Conservation (phyloP, 805 yeast genomes). For the Millerago galiae region DNA sequence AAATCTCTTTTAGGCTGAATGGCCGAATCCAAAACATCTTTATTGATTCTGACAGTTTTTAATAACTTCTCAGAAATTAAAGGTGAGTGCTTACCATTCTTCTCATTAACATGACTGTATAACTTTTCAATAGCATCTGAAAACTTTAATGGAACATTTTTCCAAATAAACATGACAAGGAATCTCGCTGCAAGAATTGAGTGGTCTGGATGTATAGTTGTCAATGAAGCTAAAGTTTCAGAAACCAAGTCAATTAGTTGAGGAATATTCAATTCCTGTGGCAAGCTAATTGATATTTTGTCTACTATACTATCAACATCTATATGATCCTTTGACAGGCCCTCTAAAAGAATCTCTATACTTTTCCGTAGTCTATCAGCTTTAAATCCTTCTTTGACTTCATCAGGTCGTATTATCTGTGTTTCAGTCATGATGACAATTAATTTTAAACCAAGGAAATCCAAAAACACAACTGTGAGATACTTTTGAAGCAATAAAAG, state of each 20-base stretch:
- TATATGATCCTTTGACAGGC: neutral
- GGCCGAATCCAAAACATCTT: conserved; percentile 63
- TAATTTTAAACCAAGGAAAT: too few species aligned
- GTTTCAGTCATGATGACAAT: conserved; percentile 1
- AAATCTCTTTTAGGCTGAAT: conserved; percentile 75
- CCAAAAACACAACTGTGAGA: too few species aligned
- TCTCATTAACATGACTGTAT: conserved; percentile 74
- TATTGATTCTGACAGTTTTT: conserved; percentile 54
- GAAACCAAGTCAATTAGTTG: conserved; percentile 81
- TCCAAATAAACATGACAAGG: conserved; percentile 90
- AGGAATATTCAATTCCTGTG: conserved; percentile 86
- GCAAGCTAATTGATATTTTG: conserved; percentile 36
- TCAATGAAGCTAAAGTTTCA: conserved; percentile 96
- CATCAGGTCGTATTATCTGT: neutral
- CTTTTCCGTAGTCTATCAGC: neutral
- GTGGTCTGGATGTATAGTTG: conserved; percentile 95
- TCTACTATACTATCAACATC: neutral
- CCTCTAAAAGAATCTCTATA: neutral
- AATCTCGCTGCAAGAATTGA: conserved; percentile 92
- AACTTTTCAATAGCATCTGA: conserved; percentile 70
- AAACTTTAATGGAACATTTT: conserved; percentile 82
- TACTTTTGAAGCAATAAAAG: too few species aligned
- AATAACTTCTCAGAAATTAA: conserved; percentile 63
- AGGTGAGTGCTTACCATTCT: conserved; percentile 51
- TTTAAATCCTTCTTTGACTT: neutral